A percentile compares a stretch with the other conserved stretches of the same genome.
phyloP scores from a whole-genome alignment of 139 green algal species.

The Chlamydomonas sp. region DNA sequence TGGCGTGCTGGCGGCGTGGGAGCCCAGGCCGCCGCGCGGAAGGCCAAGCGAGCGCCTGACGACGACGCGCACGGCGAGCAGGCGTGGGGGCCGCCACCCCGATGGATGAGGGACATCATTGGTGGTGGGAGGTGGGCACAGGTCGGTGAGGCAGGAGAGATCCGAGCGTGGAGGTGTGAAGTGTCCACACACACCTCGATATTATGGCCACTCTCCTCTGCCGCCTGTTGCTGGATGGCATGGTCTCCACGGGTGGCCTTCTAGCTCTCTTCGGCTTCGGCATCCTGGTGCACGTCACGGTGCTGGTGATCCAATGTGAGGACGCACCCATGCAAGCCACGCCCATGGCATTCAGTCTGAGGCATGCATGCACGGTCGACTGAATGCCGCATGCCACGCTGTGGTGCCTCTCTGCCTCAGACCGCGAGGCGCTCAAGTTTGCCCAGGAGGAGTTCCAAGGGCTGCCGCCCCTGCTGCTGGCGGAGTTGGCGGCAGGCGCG shows the following conservation, averaged over 20 bases:
- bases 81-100: too few species aligned
- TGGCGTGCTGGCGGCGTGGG: too few species aligned
- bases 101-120: background rate
- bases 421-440: conserved; percentile 22
- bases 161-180: background rate
- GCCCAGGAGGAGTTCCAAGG: conserved; percentile 27
- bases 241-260: conserved; percentile 10
- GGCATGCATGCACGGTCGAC: background rate
- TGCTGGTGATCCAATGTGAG: conserved; percentile 24
- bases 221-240: background rate
- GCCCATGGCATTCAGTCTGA: background rate
- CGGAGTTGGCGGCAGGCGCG: conserved; percentile 14
- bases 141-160: background rate
- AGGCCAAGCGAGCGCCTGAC: too few species aligned
- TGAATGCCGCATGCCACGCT: too few species aligned
- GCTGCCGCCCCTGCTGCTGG: conserved; percentile 10
- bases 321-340: background rate
- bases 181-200: too few species aligned
- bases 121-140: background rate
- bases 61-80: too few species aligned
- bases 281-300: conserved; percentile 17
- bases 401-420: background rate
- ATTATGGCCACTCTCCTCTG: too few species aligned
- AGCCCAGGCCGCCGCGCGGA: too few species aligned
- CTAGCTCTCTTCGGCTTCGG: conserved; percentile 10